A percentile compares a stretch with the other conserved stretches of the same genome.
These are phyloP conservation scores for Penicillium thymicola DNA, from an alignment of 2,329 filamentous ascomycete genomes.

Conservation along the genomic window DNA sequence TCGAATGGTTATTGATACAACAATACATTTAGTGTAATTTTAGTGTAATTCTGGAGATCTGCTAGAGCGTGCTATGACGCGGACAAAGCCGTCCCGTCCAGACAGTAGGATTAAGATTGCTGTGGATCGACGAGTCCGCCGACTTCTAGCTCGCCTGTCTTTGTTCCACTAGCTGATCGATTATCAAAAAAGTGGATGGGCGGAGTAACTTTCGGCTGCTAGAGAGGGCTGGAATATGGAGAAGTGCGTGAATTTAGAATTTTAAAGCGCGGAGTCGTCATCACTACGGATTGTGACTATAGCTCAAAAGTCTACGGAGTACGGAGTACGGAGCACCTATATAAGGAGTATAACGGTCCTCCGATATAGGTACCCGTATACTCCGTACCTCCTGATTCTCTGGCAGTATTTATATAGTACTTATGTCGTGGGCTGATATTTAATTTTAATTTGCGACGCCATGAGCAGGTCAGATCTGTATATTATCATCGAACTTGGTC, in stretches of 20 bases:
- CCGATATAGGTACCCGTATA: neutral
- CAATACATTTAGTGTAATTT: neutral
- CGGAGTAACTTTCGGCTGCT: neutral
- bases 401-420: neutral
- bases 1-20: neutral
- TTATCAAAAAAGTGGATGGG: neutral
- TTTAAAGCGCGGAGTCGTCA: neutral
- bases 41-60: neutral
- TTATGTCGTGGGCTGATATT: neutral
- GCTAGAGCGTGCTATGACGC: slow-evolving; percentile 14
- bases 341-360: neutral
- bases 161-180: neutral
- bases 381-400: neutral
- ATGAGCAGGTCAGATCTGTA: neutral
- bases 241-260: neutral
- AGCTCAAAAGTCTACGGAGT: neutral
- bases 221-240: neutral
- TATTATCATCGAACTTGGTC: neutral
- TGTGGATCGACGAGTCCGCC: slow-evolving; percentile 11
- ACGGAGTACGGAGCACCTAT: neutral
- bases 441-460: neutral
- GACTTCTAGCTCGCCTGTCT: slow-evolving; percentile 7
- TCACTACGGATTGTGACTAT: neutral
- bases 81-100: neutral
- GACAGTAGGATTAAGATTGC: slow-evolving; percentile 15